Conservation (phyloP, 805 yeast species). For the Nakazawaea pomicola region DNA sequence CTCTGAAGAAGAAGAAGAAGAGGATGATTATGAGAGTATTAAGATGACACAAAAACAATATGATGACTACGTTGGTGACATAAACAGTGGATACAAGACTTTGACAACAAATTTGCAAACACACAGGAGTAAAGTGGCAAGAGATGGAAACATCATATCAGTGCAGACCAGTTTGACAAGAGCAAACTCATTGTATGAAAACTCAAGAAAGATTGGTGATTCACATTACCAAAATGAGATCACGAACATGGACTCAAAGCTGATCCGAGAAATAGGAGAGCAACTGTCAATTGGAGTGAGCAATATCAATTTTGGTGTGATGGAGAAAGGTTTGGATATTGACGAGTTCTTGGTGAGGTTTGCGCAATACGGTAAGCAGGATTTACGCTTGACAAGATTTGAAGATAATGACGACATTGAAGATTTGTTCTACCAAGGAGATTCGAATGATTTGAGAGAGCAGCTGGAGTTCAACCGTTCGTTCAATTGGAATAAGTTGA, state of each 20-base stretch:
- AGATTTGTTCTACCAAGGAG: constrained; percentile 15
- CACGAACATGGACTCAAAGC: constrained; percentile 62
- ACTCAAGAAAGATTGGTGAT: constrained; percentile 31
- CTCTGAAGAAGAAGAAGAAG: constrained; percentile 8
- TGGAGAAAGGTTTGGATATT: constrained; percentile 43
- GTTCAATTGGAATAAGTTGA: constrained; percentile 57
- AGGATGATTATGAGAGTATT: constrained; percentile 10
- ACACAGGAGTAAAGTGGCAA: constrained; percentile 46
- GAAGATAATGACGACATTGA: constrained; percentile 20
- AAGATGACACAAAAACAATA: constrained; percentile 13
- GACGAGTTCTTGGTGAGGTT: constrained; percentile 39
- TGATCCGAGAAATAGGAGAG: constrained; percentile 53
- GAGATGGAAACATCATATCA: constrained; percentile 51
- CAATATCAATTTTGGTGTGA: constrained; percentile 53
- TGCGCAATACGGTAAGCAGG: constrained; percentile 33
- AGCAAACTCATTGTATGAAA: constrained; percentile 42
- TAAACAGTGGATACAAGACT: constrained; percentile 9
- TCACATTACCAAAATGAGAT: constrained; percentile 27
- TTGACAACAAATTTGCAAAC: constrained; percentile 9
- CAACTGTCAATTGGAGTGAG: constrained; percentile 62
- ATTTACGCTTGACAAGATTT: constrained; percentile 13
- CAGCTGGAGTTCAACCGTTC: constrained; percentile 32
- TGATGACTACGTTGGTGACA: constrained; percentile 8
- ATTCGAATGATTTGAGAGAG: constrained; percentile 16
- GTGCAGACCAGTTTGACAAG: constrained; percentile 39